These are phyloP conservation scores for Hypoxylon sp. DNA, from an alignment of 2,329 filamentous ascomycete genomes.

Conservation along the genomic window DNA sequence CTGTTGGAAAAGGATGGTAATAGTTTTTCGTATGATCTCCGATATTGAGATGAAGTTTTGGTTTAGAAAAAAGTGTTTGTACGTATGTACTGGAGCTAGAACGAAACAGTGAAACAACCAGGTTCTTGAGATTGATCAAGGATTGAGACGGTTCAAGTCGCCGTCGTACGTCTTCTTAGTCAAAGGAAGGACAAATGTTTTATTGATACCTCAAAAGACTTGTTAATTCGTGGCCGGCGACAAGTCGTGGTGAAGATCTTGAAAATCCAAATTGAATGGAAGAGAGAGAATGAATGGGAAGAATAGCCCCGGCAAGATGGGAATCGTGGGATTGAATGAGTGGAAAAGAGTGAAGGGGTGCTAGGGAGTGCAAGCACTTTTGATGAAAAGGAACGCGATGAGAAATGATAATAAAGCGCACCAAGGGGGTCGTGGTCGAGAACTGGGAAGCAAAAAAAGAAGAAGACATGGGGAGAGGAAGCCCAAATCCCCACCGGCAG, in stretches of 20 bases:
- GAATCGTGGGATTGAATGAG: constrained; percentile 31
- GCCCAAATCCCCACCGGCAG: constrained; percentile 19
- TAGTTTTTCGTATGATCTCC: constrained; percentile 12
- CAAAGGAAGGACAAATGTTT: constrained; percentile 42
- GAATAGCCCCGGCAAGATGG: constrained; percentile 37
- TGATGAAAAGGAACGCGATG: constrained; percentile 33
- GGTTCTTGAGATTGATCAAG: constrained; percentile 43
- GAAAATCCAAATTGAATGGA: constrained; percentile 29
- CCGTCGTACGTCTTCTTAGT: constrained; percentile 23
- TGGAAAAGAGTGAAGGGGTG: constrained; percentile 33
- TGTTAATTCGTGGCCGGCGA: constrained; percentile 43
- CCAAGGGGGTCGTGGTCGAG: constrained; percentile 17
- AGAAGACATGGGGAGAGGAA: constrained; percentile 29
- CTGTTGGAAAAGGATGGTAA: constrained; percentile 14
- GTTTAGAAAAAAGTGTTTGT: constrained; percentile 18
- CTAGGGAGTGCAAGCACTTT: constrained; percentile 33
- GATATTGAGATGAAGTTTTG: constrained; percentile 17
- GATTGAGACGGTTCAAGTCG: constrained; percentile 35
- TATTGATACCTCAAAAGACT: constrained; percentile 34
- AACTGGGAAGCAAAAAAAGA: constrained; percentile 11
- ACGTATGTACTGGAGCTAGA: constrained; percentile 41
- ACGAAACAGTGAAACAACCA: constrained; percentile 48
- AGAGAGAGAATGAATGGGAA: constrained; percentile 41
- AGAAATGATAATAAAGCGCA: constrained; percentile 36
- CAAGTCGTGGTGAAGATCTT: constrained; percentile 31